These are phyloP conservation scores for Plasmodium fragile DNA, from an alignment of 169 alveolate species.

Conservation along the genomic window DNA sequence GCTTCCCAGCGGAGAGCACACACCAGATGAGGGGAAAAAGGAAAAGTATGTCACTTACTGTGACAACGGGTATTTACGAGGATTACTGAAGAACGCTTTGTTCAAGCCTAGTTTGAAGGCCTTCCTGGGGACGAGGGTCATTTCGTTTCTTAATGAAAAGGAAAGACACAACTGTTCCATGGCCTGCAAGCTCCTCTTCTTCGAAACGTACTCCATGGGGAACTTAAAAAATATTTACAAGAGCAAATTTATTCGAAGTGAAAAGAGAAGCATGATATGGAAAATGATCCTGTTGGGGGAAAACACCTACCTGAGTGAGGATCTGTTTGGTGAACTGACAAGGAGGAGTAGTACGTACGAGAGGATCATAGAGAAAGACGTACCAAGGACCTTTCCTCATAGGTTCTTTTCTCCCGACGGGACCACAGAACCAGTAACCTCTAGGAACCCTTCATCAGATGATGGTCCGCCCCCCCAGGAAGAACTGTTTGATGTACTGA, in stretches of 20 bases:
- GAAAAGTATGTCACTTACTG: slow-evolving; percentile 22
- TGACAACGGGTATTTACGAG: slow-evolving; percentile 36
- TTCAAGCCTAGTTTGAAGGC: slow-evolving; percentile 9
- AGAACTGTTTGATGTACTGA: slow-evolving; percentile 34
- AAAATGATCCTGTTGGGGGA: slow-evolving; percentile 32
- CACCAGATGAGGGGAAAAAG: background rate
- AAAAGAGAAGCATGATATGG: slow-evolving; percentile 42
- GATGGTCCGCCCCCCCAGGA: slow-evolving; percentile 4
- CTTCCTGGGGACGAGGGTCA: slow-evolving; percentile 26
- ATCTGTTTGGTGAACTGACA: background rate
- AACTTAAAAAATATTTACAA: slow-evolving; percentile 36
- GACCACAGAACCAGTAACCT: background rate
- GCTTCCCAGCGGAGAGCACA: background rate
- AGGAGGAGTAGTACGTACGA: slow-evolving; percentile 25
- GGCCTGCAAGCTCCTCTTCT: slow-evolving; percentile 39
- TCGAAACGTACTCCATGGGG: slow-evolving; percentile 34
- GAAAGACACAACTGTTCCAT: slow-evolving; percentile 44
- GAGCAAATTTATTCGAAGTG: slow-evolving; percentile 29
- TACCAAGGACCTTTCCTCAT: slow-evolving; percentile 34
- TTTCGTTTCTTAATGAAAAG: slow-evolving; percentile 52
- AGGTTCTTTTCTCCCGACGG: background rate
- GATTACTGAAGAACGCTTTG: slow-evolving; percentile 22
- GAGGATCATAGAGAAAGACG: slow-evolving; percentile 39
- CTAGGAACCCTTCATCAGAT: background rate
- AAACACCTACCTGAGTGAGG: slow-evolving; percentile 31